Conservation (phyloP, 257 asterid species). For the Gentiana dahurica region DNA sequence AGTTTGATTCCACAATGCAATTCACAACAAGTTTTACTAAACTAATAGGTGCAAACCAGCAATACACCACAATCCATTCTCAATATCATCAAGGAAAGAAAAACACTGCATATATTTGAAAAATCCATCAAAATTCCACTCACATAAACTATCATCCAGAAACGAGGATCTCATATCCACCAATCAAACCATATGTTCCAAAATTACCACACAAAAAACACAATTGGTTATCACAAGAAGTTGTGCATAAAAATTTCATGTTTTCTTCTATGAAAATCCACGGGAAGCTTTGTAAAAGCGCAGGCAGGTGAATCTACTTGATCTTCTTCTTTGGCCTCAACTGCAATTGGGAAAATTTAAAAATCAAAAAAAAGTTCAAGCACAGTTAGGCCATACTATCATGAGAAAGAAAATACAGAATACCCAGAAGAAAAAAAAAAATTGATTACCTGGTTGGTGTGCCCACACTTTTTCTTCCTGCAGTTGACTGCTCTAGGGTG, state of each 20-base stretch:
- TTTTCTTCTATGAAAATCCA: background rate
- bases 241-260: no score
- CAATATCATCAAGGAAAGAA: background rate
- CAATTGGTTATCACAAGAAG: no score
- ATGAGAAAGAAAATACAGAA: no score
- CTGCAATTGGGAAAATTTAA: conserved; percentile 12
- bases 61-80: background rate
- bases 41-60: background rate
- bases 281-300: background rate
- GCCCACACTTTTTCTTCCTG: conserved; percentile 90
- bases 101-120: background rate
- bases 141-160: background rate
- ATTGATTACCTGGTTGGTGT: conserved; percentile 59
- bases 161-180: no score
- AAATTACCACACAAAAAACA: no score
- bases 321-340: conserved; percentile 46
- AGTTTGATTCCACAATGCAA: background rate
- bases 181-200: background rate
- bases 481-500: conserved; percentile 92
- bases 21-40: background rate
- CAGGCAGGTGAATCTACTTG: conserved; percentile 14
- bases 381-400: background rate
- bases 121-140: background rate
- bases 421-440: no score
- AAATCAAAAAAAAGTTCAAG: background rate